These are phyloP conservation scores for Mycosphaerella sp. DNA, from an alignment of 2,329 filamentous ascomycete species.

Conservation along the genomic window DNA sequence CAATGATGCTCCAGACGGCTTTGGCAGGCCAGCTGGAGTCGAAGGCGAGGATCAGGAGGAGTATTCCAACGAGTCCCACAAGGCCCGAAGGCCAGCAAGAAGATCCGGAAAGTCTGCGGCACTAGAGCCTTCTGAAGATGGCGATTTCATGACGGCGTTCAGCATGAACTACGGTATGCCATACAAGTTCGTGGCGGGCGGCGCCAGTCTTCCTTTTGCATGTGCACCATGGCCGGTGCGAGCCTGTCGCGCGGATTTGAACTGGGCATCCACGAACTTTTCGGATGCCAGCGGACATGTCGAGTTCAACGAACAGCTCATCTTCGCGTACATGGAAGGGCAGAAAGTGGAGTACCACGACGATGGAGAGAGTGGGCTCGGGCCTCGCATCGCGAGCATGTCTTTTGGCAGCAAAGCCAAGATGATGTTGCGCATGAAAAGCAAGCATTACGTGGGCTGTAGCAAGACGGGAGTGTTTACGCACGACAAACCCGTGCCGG, in stretches of 20 bases:
- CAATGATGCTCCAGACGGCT: not conserved
- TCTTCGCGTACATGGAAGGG: constrained; percentile 56
- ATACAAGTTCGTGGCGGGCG: constrained; percentile 60
- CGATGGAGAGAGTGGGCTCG: constrained; percentile 58
- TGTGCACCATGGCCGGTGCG: constrained; percentile 45
- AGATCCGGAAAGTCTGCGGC: not conserved
- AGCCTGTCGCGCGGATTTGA: constrained; percentile 47
- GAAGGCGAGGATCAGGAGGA: not conserved
- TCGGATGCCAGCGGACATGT: constrained; percentile 30
- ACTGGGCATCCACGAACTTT: constrained; percentile 49
- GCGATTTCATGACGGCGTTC: constrained; percentile 33
- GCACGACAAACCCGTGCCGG: constrained; percentile 27
- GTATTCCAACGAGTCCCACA: not conserved
- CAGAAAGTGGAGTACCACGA: constrained; percentile 61
- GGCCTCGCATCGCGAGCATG: constrained; percentile 56
- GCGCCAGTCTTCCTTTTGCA: constrained; percentile 47
- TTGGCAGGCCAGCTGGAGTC: not conserved
- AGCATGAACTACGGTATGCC: constrained; percentile 48
- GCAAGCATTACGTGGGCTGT: constrained; percentile 41
- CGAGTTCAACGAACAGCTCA: constrained; percentile 59
- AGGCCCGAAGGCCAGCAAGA: not conserved
- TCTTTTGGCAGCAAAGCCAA: constrained; percentile 53
- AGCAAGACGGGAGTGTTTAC: constrained; percentile 34
- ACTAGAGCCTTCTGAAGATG: constrained; percentile 14
- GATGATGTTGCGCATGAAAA: constrained; percentile 56